Base-by-base conservation (phyloP, 2,329 filamentous ascomycete species). In the Sporothrix globosa region DNA sequence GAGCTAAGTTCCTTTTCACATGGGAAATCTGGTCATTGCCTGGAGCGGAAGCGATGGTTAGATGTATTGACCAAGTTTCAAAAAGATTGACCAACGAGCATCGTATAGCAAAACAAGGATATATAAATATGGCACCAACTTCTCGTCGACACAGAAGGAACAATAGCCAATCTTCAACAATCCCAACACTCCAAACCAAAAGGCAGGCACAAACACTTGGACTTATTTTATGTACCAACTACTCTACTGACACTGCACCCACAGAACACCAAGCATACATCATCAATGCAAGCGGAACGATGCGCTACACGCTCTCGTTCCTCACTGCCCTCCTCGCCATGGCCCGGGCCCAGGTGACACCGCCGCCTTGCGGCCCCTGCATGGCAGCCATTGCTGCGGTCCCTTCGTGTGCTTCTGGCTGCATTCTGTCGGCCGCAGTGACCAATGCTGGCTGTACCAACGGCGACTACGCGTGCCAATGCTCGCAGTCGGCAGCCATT, bases 401-500 rank as follows among this genome's bases (percentile, higher is more conserved):
- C 7, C 67, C 67, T 5, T 58, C 54, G 3, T 69, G 67, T 13
- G 67, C 67, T 7, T 53, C 54, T 2, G 44, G 27, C 21, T 69
- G 67, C 44, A 61, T 69, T 27, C 27, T 61, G 19, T 63, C 67
- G 19, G 67, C 56, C 6, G 67, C 67, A 2, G 46, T 69, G 10
- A 50, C 54, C 27, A 52, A 60, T 7, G 54, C 56, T 2, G 67
- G 67, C 67, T 69, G 67, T 11, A 21, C 52, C 1, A 30, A 69
- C 24, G 67, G 44, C 44, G 30, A 63, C 30, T 69, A 69, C 44
- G 4, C 41, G 4, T 69, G 67, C 67, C 67, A 69, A 56, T 74
- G 71, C 54, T 54, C 65, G n/a, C 46, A 66, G 2, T 70, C 68
- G 44, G 69, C 46, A 4, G 48, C 60, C 17, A 53, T 71, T 46